Conservation (phyloP, 257 asterid species). For the Solanum etuberosum region DNA sequence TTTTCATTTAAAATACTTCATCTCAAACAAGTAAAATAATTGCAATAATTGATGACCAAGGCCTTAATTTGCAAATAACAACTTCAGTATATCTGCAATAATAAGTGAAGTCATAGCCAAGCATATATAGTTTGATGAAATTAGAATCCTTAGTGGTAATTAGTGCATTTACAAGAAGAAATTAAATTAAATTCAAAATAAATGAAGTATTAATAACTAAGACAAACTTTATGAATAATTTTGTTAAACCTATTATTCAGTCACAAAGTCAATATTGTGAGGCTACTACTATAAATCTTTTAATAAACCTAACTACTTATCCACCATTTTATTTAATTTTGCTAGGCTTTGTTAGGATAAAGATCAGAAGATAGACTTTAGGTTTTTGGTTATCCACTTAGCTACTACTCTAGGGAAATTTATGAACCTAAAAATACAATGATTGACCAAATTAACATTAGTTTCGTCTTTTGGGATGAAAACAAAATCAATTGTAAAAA, state of each 20-base stretch:
- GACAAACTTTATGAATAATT: neutral
- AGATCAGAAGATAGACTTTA: neutral
- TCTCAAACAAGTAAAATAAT: neutral
- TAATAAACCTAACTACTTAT: neutral
- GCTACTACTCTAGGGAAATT: neutral
- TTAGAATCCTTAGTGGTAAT: neutral
- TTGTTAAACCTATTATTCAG: neutral
- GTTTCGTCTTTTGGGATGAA: neutral
- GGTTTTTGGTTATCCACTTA: neutral
- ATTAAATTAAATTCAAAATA: neutral
- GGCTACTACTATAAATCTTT: neutral
- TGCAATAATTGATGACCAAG: neutral
- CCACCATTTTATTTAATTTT: neutral
- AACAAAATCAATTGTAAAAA: neutral
- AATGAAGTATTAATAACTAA: neutral
- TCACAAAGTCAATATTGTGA: neutral
- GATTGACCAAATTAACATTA: neutral
- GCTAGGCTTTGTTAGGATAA: neutral
- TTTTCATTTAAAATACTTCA: neutral
- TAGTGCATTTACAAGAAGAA: neutral
- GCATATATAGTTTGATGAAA: neutral
- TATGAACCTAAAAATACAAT: neutral
- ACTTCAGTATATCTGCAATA: neutral
- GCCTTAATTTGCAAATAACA: neutral
- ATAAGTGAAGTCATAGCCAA: neutral